Base-by-base conservation (phyloP, 768 basidiomycete genomes). In the Termitomyces sp. region DNA sequence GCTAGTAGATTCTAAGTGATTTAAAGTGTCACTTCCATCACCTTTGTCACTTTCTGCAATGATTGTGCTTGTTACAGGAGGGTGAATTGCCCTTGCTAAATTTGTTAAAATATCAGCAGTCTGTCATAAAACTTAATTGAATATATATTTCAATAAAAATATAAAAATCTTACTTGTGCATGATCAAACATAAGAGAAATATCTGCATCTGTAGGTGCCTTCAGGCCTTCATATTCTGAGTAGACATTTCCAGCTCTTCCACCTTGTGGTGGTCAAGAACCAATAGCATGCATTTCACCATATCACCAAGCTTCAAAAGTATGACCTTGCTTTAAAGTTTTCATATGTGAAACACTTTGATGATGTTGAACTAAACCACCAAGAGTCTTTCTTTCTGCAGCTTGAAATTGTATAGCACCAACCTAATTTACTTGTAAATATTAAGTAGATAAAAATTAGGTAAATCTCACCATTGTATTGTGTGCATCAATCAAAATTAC, bases 221-320 rank as follows among this genome's bases (percentile, higher is more conserved):
- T 15, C 3, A 39, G 45, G 0, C 57, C 51, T 24, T 50, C 8
- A 53, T 58, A 58, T 15, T 39, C 22, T 8, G 51, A 31, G 29
- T 58, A 58, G 18, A 37, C 51, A 58, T 58, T 51, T 15, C 57
- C 57, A 26, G 50, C 42, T 28, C 15, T 12, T 5, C 57, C 57
- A 52, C 50, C 57, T 29, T 58, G 41, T 16, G 57, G 50, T 31
- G 42, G 31, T 22, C 42, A 26, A 28, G 42, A 58, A n/a, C 57
- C 51, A 47, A 58, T 51, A 4, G 57, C 55, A 31, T 28, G 16
- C 57, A 58, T 58, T 15, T 52, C n/a, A 3, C 57, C 50, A 52
- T 58, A 58, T 8, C 26, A 2, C 57, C 42, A 58, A 8, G 50
- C 49, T 28, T 58, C 42, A 52, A 58, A 53, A 10, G 28, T 51